Base-by-base conservation (phyloP, 225 moss, liverwort and hornwort species). In the Physcomitrellopsis africana region DNA sequence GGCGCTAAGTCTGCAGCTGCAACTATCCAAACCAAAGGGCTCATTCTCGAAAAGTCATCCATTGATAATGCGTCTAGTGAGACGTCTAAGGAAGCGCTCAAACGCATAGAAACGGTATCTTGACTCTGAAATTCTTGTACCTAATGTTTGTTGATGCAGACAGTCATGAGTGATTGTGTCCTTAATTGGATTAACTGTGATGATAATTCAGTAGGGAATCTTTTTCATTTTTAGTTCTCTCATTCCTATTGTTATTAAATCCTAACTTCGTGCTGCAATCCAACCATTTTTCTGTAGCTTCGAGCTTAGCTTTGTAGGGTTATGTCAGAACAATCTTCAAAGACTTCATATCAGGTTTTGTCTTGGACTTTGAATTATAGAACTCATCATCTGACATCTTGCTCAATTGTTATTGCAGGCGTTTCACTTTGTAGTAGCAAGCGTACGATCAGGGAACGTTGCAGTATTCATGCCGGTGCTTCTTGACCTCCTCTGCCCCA, bases 21-120 rank as follows among this genome's bases (percentile, higher is more conserved):
- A 45, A 90, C 86, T 63, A 84, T 94, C 65, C 86, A 83, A 61
- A 84, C 58, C 70, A 83, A 88, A 63, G 88, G 86, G 48, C 71
- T 69, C 51, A 76, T 82, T 62, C 72, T 89, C 58, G 84, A 76
- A 64, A 75, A 72, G 49, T 54, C 74, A 23, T 69, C 89, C 62
- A 60, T 79, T 44, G 86, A 81, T 54, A 76, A 82, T 44, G 80
- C 74, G 43, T 82, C 80, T 4, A 90, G 86, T 68, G 88, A 85
- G 58, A 87, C 86, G 63, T 72, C 86, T 80, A 94, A 90, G 77
- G 82, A 94, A 77, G 91, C 94, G 47, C 88, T 94, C 56, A 81
- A 91, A 75, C 90, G 89, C 80, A 91, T 92, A 65, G 94, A 92
- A 73, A 94, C 90, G 62, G 93, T 93, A 81, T 47, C 41, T 10